phyloP scores from a whole-genome alignment of 2,329 filamentous ascomycete species.

The Metarhizium robertsii region DNA sequence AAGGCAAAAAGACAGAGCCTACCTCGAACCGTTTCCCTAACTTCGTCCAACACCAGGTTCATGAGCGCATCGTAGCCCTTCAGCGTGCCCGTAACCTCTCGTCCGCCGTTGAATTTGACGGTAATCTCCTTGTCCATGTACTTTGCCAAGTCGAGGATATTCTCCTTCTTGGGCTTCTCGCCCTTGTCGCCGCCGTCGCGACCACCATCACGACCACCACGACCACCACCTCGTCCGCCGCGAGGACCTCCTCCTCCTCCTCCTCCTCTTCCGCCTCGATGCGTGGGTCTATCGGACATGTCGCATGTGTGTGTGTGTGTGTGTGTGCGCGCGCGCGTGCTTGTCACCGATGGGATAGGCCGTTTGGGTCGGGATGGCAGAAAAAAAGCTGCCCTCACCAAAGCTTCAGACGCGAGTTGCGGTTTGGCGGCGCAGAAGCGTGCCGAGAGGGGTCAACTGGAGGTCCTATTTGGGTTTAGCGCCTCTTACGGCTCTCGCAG shows the following conservation, averaged over 20 bases:
- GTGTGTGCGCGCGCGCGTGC: background rate
- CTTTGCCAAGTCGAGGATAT: slow-evolving; percentile 88
- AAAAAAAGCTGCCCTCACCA: background rate
- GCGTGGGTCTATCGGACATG: slow-evolving; percentile 42
- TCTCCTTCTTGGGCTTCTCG: slow-evolving; percentile 93
- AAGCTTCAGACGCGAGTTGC: background rate
- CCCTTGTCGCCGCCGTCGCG: slow-evolving; percentile 39
- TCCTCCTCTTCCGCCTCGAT: slow-evolving; percentile 34
- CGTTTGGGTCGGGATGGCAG: background rate
- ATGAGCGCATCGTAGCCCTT: slow-evolving; percentile 97
- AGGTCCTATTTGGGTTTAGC: background rate
- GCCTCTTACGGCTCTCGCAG: background rate
- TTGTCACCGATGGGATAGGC: background rate
- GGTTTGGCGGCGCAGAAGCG: background rate
- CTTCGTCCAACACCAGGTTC: slow-evolving; percentile 94
- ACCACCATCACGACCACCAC: slow-evolving; percentile 24
- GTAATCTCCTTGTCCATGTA: slow-evolving; percentile 96
- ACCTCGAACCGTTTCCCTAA: slow-evolving; percentile 85
- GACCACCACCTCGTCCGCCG: slow-evolving; percentile 34
- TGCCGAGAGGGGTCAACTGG: slow-evolving; percentile 1
- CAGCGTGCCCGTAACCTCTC: slow-evolving; percentile 80
- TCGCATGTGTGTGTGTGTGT: slow-evolving; percentile 13
- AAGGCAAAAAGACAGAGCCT: slow-evolving; percentile 15
- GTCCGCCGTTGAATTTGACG: slow-evolving; percentile 93
- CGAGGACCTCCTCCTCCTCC: slow-evolving; percentile 25